A percentile compares a stretch with the other conserved stretches of the same genome.
phyloP scores from a whole-genome alignment of 2,329 filamentous ascomycete species.

The Fusarium aywerte region DNA sequence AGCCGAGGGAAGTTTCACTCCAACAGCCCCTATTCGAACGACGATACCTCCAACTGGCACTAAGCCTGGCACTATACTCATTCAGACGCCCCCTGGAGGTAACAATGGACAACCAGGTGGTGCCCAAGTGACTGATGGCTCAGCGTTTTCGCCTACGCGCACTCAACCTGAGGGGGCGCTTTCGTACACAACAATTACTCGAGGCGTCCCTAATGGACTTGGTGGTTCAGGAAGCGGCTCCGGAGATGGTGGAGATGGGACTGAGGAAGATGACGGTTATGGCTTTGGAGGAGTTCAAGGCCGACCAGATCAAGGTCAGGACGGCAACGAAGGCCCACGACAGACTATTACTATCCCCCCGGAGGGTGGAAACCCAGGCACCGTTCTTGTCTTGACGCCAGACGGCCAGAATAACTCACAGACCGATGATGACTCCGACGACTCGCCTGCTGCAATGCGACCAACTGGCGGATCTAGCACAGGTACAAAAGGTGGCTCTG shows the following conservation, averaged over 20 bases:
- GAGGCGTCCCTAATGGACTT: background rate
- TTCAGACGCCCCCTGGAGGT: constrained; percentile 28
- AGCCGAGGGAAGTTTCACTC: constrained; percentile 6
- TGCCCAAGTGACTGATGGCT: background rate
- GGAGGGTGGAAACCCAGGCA: constrained; percentile 17
- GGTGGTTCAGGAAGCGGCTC: background rate
- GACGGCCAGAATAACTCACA: background rate
- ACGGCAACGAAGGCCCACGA: background rate
- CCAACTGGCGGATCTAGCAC: background rate
- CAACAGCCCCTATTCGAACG: constrained; percentile 29
- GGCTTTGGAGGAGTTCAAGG: background rate
- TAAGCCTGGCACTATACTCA: constrained; percentile 37
- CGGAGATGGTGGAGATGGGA: background rate
- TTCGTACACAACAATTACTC: constrained; percentile 25
- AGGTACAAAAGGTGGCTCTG: background rate
- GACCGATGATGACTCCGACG: background rate
- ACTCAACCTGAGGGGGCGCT: background rate
- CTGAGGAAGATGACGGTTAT: background rate
- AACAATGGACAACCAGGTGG: background rate
- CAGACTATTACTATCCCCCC: constrained; percentile 27
- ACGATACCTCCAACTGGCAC: constrained; percentile 37
- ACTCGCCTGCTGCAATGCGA: background rate
- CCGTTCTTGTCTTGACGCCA: constrained; percentile 21
- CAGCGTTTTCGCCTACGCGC: background rate
- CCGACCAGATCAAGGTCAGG: background rate